Evolutionary conservation across 306 rosid genomes (phyloP), one percentile per base, ranked within the genome.

Genomic region (Morella rubra): DNA sequence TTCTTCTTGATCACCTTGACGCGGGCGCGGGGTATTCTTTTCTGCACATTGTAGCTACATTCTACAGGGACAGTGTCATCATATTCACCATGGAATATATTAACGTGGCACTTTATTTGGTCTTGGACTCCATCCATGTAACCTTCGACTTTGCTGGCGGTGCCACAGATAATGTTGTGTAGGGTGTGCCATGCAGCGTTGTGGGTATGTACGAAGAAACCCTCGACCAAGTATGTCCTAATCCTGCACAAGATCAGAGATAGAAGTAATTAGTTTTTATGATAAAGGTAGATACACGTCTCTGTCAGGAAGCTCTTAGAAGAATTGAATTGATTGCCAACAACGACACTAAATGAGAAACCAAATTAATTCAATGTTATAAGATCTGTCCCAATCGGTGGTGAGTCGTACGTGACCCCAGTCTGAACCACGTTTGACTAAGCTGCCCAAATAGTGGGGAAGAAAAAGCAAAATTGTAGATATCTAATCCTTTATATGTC

Each of bases 141-240:
- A 0, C 80, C 27, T 14, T 93, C 98, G 6, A 96, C 72, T 71
- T 92, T 96, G 4, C 84, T 89, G 0, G 90, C 99, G 0, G 86
- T 87, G 24, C 99, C 99, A 19, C 93, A 93, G 7, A 96, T 92
- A 5, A 96, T 85, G 80, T 96, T 96, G 85, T 96, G 99, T 27
- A 96, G 89, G 8, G 99, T 96, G 55, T 96, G 99, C 99, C 99
- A 96, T 4, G 99, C 98, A 13, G 99, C 98, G 44, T 91, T 96
- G 68, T 96, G 99, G 0, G 99, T 96, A 78, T 96, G 99, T n/a
- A 91, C 81, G 76, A 91, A 92, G 83, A 92, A 96, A n/a, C 99
- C 99, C 76, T 92, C 98, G 6, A 88, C 81, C 86, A 96, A 84
- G 79, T 87, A 96, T 1, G 89, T 84, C 78, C 92, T 85, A 5